Percentiles rank a stretch among this genome's conserved stretches.
These are phyloP conservation scores for Epichloe hybrida DNA, from an alignment of 2,329 filamentous ascomycete genomes.

Conservation along the genomic window DNA sequence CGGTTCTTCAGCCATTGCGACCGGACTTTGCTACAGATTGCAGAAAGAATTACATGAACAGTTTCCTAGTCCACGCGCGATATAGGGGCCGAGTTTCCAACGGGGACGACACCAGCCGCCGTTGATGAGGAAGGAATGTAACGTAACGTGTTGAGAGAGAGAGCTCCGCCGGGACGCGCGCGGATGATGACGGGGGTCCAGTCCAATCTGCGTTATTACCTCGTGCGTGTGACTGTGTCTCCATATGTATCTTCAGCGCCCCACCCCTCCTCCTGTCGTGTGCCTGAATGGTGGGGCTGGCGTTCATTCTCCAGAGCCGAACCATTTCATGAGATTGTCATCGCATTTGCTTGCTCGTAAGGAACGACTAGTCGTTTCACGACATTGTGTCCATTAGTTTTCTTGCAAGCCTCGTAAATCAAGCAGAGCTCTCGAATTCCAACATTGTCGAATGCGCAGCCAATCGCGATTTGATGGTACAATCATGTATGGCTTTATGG, in stretches of 20 bases:
- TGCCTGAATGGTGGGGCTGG: background rate
- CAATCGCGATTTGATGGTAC: background rate
- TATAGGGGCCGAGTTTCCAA: background rate
- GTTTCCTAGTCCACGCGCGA: background rate
- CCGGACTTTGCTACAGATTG: background rate
- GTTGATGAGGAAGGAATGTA: background rate
- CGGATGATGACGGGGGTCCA: background rate
- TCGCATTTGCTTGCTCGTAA: too few relatives aligned
- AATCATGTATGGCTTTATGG: background rate
- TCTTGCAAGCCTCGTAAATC: background rate
- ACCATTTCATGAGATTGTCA: too few relatives aligned
- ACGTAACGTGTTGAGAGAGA: background rate
- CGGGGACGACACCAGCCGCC: background rate
- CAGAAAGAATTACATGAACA: too few relatives aligned
- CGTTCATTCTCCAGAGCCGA: too few relatives aligned
- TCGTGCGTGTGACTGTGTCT: too few relatives aligned
- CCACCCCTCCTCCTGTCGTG: background rate
- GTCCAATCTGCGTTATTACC: background rate
- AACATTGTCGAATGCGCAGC: background rate
- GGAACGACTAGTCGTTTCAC: background rate
- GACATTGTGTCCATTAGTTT: background rate
- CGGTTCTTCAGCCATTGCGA: conserved; percentile 26
- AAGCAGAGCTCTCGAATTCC: background rate
- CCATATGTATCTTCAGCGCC: background rate
- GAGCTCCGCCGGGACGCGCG: background rate